These are phyloP conservation scores for Neurospora hispaniola DNA, from an alignment of 495 filamentous ascomycete genomes.

Conservation along the genomic window DNA sequence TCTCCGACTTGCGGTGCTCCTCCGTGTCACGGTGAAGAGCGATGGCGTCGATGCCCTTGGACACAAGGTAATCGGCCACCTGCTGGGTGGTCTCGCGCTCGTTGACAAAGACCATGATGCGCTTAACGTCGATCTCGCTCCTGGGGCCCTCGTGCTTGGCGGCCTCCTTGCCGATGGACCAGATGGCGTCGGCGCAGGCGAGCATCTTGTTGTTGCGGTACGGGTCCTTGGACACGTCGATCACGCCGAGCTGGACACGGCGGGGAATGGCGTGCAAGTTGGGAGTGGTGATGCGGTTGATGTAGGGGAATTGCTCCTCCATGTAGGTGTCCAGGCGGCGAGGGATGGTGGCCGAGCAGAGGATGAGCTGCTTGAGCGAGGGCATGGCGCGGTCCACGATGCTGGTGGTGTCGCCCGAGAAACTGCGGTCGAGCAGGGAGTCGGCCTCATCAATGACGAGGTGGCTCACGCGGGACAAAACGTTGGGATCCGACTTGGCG, in stretches of 20 bases:
- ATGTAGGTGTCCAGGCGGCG: constrained; percentile 74
- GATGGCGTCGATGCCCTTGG: constrained; percentile 79
- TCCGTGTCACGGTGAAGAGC: constrained; percentile 73
- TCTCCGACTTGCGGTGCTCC: constrained; percentile 59
- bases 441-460: constrained; percentile 92
- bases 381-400: constrained; percentile 69
- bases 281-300: constrained; percentile 77
- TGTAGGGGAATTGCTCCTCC: constrained; percentile 68
- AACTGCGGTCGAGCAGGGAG: constrained; percentile 86
- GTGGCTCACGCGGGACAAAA: constrained; percentile 77
- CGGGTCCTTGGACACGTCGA: constrained; percentile 79
- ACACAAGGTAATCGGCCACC: constrained; percentile 65
- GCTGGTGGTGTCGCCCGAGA: constrained; percentile 66
- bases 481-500: constrained; percentile 73
- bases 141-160: constrained; percentile 37
- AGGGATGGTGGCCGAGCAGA: constrained; percentile 96
- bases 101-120: constrained; percentile 94
- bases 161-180: constrained; percentile 77
- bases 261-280: constrained; percentile 93
- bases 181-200: constrained; percentile 89
- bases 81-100: constrained; percentile 81
- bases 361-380: constrained; percentile 75
- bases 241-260: constrained; percentile 84
- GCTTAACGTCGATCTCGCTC: constrained; percentile 53
- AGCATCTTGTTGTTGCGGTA: constrained; percentile 84